A percentile compares a stretch with the other conserved stretches of the same genome.
phyloP scores from a whole-genome alignment of 2,329 filamentous ascomycete genomes.

The Cordyceps pruinosa region DNA sequence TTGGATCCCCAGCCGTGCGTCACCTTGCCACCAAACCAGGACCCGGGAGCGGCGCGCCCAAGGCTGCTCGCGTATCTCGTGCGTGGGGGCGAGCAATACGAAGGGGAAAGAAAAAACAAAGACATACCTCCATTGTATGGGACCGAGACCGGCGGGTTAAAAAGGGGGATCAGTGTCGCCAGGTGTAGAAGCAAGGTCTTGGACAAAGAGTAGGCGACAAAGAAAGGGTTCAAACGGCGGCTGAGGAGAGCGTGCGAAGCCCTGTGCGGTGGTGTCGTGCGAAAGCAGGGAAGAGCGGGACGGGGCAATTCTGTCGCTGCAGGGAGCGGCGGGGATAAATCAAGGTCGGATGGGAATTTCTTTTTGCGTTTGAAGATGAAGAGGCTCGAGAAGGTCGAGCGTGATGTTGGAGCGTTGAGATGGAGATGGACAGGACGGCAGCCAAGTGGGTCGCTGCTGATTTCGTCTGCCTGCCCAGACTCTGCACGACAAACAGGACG shows the following conservation, averaged over 20 bases:
- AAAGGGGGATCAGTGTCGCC: not conserved
- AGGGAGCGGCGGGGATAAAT: not conserved
- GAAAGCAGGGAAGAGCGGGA: not conserved
- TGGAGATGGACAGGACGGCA: not conserved
- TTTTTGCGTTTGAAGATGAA: slow-evolving; percentile 10
- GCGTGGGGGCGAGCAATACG: not conserved
- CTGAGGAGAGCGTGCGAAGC: slow-evolving; percentile 2
- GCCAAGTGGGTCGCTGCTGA: slow-evolving; percentile 3
- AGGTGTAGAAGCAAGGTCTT: not conserved
- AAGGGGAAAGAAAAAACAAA: not conserved
- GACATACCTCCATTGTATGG: slow-evolving; percentile 13
- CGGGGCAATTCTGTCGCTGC: not conserved
- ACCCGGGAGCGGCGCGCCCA: not conserved
- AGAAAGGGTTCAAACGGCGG: slow-evolving; percentile 15
- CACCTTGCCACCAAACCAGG: not conserved
- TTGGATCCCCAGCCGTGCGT: slow-evolving; percentile 8
- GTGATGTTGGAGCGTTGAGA: slow-evolving; percentile 11
- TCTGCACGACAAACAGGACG: not conserved
- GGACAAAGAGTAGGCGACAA: slow-evolving; percentile 7
- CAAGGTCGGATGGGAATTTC: not conserved
- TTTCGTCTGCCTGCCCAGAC: slow-evolving; percentile 2
- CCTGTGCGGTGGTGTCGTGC: not conserved
- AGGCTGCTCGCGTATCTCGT: not conserved
- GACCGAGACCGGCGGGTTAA: not conserved
- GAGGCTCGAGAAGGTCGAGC: not conserved